A percentile compares a stretch with the other conserved stretches of the same genome.
phyloP scores from a whole-genome alignment of 1,284 basidiomycete species.

The Ceratobasidium sp. region DNA sequence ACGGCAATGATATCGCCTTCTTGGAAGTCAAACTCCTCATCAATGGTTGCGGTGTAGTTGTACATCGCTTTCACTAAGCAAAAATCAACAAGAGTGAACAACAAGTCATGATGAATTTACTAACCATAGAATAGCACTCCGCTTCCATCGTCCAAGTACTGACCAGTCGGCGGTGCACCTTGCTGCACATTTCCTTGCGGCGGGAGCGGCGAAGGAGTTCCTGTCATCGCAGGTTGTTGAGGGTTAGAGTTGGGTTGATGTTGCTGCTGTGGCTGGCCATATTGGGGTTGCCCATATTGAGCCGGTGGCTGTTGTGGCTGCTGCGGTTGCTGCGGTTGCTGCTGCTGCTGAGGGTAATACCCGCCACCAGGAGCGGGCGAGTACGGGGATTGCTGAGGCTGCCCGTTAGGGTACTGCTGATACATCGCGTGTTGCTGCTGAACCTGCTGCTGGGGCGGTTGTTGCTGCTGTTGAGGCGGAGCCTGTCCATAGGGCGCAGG shows the following conservation, averaged over 20 bases:
- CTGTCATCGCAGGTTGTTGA: slow-evolving; percentile 38
- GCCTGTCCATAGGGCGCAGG: slow-evolving; percentile 45
- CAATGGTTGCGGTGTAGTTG: slow-evolving; percentile 84
- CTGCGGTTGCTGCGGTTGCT: slow-evolving; percentile 43
- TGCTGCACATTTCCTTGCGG: slow-evolving; percentile 43
- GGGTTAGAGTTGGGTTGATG: slow-evolving; percentile 41
- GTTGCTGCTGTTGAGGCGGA: slow-evolving; percentile 49
- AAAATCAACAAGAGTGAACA: neutral
- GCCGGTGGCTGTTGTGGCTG: slow-evolving; percentile 33
- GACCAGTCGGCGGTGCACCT: slow-evolving; percentile 50
- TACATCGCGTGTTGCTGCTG: slow-evolving; percentile 39
- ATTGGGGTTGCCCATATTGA: too few species aligned
- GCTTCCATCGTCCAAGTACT: slow-evolving; percentile 75
- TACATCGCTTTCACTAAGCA: slow-evolving; percentile 84
- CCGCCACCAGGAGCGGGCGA: slow-evolving; percentile 46
- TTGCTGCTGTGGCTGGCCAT: slow-evolving; percentile 40
- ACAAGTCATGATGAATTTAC: slow-evolving; percentile 41
- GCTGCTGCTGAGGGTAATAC: slow-evolving; percentile 45
- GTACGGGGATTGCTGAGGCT: slow-evolving; percentile 45
- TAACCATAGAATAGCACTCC: slow-evolving; percentile 83
- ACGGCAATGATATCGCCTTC: slow-evolving; percentile 91
- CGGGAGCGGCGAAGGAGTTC: slow-evolving; percentile 35
- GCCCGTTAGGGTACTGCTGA: slow-evolving; percentile 45
- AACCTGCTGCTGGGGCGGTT: slow-evolving; percentile 42
- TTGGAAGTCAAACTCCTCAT: slow-evolving; percentile 91